Evolutionary conservation across 179 eudicot species (phyloP).

Genomic region (Actinidia arguta): DNA sequence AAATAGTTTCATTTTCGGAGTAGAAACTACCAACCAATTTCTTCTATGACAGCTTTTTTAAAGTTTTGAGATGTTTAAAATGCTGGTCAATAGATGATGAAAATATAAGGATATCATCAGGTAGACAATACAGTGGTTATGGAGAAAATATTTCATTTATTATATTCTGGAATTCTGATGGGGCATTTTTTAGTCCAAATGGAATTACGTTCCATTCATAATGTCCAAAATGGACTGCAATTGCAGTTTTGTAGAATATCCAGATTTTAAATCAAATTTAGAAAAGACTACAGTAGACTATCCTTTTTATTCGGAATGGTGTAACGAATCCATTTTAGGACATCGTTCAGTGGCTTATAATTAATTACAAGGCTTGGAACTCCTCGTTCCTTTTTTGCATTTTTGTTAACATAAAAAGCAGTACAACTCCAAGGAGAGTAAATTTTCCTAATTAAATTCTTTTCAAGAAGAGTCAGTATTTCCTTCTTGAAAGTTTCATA

Average conservation of each 20-base stretch:
- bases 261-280: neutral
- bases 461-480: too few species aligned
- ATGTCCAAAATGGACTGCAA: neutral
- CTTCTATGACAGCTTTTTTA: neutral
- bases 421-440: neutral
- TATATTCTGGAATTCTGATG: neutral
- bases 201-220: neutral
- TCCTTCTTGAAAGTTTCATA: too few species aligned
- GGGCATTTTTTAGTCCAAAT: neutral
- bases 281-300: neutral
- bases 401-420: neutral
- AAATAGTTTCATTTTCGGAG: too few species aligned
- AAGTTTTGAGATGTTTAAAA: neutral
- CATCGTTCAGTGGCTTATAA: neutral
- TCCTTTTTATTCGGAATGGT: neutral
- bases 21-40: neutral
- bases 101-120: neutral
- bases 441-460: neutral
- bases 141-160: neutral
- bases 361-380: neutral
- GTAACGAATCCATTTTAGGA: neutral
- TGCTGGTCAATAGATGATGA: neutral
- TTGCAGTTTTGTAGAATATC: neutral
- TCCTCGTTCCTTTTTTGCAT: neutral
- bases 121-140: neutral